Evolutionary conservation across 2,329 filamentous ascomycete genomes (phyloP).

Genomic region (Thelonectria rubi): DNA sequence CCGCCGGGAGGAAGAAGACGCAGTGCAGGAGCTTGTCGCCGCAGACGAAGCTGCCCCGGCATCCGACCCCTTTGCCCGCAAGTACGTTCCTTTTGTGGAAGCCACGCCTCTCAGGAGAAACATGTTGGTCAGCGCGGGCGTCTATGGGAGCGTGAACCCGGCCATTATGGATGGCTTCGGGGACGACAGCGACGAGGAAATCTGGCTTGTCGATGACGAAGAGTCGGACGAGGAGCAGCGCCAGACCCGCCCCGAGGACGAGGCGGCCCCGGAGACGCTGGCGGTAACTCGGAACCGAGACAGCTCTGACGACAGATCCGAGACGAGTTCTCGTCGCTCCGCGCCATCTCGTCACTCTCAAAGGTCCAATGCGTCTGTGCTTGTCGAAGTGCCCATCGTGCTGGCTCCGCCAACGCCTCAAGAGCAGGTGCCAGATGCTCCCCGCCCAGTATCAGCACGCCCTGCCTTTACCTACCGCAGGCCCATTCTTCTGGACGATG

Average conservation of each 20-base stretch:
- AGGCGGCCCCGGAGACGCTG: constrained; percentile 8
- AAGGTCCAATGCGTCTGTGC: background rate
- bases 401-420: constrained; percentile 21
- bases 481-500: constrained; percentile 36
- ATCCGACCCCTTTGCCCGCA: constrained; percentile 25
- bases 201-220: constrained; percentile 45
- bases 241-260: constrained; percentile 18
- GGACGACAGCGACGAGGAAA: constrained; percentile 45
- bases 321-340: constrained; percentile 16
- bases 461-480: constrained; percentile 32
- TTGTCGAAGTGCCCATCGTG: constrained; percentile 29
- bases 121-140: constrained; percentile 40
- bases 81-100: constrained; percentile 39
- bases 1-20: background rate
- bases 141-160: constrained; percentile 45
- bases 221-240: constrained; percentile 31
- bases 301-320: constrained; percentile 5
- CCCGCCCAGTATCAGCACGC: constrained; percentile 15
- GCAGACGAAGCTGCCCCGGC: constrained; percentile 11
- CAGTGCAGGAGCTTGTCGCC: constrained; percentile 1
- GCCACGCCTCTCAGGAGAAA: constrained; percentile 38
- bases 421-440: constrained; percentile 26
- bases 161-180: constrained; percentile 46
- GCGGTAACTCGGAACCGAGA: constrained; percentile 4
- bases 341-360: constrained; percentile 1